Percentiles rank a stretch among this genome's conserved stretches.
Conservation (phyloP, 768 basidiomycete genomes). For the Strobilomyces confusus region DNA sequence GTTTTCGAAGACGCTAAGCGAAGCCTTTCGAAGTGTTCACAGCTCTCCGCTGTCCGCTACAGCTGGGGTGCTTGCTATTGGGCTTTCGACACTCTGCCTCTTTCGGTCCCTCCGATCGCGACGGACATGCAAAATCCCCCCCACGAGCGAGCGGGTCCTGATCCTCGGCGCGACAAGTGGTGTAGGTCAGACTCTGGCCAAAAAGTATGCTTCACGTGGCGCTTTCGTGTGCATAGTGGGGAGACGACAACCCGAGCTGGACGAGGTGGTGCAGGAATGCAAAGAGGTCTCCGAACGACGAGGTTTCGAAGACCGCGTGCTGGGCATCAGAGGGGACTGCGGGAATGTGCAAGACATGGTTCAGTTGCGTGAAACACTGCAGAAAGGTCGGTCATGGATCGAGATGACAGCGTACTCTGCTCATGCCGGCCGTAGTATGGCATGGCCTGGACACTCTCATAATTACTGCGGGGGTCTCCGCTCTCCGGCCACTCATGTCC, state of each 20-base stretch:
- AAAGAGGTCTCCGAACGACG: slow-evolving; percentile 19
- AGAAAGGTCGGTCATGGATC: slow-evolving; percentile 40
- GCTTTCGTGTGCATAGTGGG: slow-evolving; percentile 74
- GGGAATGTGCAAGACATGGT: slow-evolving; percentile 65
- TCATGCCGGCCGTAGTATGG: slow-evolving; percentile 53
- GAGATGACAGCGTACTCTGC: not conserved
- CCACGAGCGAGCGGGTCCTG: slow-evolving; percentile 64
- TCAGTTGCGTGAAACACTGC: slow-evolving; percentile 47
- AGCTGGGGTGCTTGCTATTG: slow-evolving; percentile 11
- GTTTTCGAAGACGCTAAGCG: slow-evolving; percentile 2
- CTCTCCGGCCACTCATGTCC: slow-evolving; percentile 70
- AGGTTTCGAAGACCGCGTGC: slow-evolving; percentile 31
- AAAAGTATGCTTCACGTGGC: slow-evolving; percentile 68
- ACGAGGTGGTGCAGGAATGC: slow-evolving; percentile 63
- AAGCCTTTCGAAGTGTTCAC: slow-evolving; percentile 1
- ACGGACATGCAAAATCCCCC: slow-evolving; percentile 37
- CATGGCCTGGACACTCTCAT: slow-evolving; percentile 77
- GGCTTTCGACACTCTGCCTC: slow-evolving; percentile 19
- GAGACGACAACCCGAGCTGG: slow-evolving; percentile 51
- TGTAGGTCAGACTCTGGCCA: slow-evolving; percentile 69
- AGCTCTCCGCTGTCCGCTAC: slow-evolving; percentile 5
- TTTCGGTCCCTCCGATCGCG: slow-evolving; percentile 13
- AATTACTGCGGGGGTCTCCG: slow-evolving; percentile 80
- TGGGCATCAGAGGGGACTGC: slow-evolving; percentile 62
- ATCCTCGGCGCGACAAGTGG: slow-evolving; percentile 84